A percentile compares a stretch with the other conserved stretches of the same genome.
phyloP scores from a whole-genome alignment of 2,329 filamentous ascomycete genomes.

The Cladosporium sp. region DNA sequence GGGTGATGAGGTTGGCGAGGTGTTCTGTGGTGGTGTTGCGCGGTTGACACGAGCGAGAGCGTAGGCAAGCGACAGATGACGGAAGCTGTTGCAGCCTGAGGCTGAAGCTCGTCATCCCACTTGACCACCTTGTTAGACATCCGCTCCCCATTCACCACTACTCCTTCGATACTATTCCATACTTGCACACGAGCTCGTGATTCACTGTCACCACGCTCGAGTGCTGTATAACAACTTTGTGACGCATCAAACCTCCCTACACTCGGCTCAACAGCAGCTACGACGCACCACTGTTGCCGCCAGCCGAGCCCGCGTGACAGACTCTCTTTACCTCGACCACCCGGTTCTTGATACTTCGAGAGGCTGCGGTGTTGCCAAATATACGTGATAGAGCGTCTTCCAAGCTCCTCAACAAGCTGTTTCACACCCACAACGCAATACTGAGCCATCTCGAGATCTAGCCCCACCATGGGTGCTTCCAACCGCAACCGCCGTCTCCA shows the following conservation, averaged over 20 bases:
- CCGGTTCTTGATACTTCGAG: neutral
- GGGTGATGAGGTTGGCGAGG: constrained; percentile 10
- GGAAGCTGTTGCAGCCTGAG: neutral
- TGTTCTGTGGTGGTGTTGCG: neutral
- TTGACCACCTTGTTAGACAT: neutral
- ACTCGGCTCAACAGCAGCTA: neutral
- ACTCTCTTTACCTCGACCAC: neutral
- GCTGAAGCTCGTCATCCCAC: neutral
- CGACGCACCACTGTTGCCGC: neutral
- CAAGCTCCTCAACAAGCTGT: too few species aligned
- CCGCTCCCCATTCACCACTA: neutral
- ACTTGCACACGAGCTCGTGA: neutral
- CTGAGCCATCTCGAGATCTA: neutral
- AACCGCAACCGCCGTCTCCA: constrained; percentile 59
- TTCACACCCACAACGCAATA: too few species aligned
- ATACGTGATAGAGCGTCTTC: too few species aligned
- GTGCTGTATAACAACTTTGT: too few species aligned
- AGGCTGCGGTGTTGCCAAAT: neutral
- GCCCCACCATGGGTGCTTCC: constrained; percentile 45
- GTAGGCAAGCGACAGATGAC: neutral
- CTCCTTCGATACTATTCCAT: neutral
- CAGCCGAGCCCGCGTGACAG: neutral
- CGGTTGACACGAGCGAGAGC: constrained; percentile 1
- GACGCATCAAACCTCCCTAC: too few species aligned
- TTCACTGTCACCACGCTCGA: too few species aligned